Conservation (phyloP, 148 eudicot species). For the Nyssa sinensis region DNA sequence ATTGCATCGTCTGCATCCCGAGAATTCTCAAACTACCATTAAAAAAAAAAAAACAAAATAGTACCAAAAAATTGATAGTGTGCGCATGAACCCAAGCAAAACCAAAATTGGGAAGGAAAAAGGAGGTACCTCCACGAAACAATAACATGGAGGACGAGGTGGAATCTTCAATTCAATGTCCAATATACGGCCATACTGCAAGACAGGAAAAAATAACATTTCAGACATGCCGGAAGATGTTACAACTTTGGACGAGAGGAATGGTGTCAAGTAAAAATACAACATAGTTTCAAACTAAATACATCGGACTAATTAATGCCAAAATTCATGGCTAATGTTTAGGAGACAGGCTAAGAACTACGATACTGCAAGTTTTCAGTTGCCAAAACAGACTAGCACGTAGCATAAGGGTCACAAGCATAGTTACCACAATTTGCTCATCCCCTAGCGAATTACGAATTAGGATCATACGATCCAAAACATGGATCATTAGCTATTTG, state of each 20-base stretch:
- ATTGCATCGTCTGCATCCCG: constrained; percentile 99
- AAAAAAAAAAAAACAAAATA: not conserved
- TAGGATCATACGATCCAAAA: too few relatives aligned
- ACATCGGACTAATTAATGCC: too few relatives aligned
- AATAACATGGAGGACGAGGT: constrained; percentile 91
- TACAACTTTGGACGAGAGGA: not conserved
- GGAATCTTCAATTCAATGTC: constrained; percentile 95
- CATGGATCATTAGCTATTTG: too few relatives aligned
- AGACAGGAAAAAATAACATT: not conserved
- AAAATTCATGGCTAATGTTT: too few relatives aligned
- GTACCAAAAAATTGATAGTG: not conserved
- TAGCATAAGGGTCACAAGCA: too few relatives aligned
- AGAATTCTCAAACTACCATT: constrained; percentile 73
- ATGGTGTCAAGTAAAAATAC: too few relatives aligned
- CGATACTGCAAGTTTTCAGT: too few relatives aligned
- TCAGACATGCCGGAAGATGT: not conserved
- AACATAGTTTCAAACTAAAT: too few relatives aligned
- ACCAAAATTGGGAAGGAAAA: not conserved
- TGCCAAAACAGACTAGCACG: too few relatives aligned
- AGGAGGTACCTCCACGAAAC: constrained; percentile 85
- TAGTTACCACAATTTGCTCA: too few relatives aligned
- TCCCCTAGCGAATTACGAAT: too few relatives aligned
- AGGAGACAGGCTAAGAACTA: too few relatives aligned
- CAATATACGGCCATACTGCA: constrained; percentile 96
- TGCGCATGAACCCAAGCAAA: not conserved